A percentile compares a stretch with the other conserved stretches of the same genome.
Evolutionary conservation across 257 asterid genomes (phyloP).

Genomic region (Ballota nigra): DNA sequence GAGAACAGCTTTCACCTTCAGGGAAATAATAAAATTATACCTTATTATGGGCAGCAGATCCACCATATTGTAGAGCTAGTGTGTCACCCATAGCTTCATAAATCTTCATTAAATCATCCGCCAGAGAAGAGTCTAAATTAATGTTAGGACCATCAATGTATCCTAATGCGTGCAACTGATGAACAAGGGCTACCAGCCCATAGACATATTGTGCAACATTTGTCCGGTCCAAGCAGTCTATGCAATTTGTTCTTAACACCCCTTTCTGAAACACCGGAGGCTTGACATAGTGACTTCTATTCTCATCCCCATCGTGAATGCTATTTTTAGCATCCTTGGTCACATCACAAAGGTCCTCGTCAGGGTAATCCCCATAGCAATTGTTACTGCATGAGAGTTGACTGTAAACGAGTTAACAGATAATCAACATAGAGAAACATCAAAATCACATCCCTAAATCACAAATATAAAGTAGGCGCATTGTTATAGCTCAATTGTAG

Average conservation of each 20-base stretch:
- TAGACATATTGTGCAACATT: slow-evolving; percentile 91
- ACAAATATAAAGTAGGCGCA: not conserved
- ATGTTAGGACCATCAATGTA: slow-evolving; percentile 45
- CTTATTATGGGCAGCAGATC: slow-evolving; percentile 98
- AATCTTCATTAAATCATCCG: slow-evolving; percentile 72
- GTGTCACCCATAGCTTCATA: slow-evolving; percentile 97
- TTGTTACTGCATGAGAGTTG: slow-evolving; percentile 37
- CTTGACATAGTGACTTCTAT: slow-evolving; percentile 31
- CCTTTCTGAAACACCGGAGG: slow-evolving; percentile 72
- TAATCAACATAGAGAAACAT: not conserved
- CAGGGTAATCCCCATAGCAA: slow-evolving; percentile 35
- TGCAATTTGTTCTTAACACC: slow-evolving; percentile 89
- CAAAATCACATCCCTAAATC: not conserved
- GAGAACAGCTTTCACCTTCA: not conserved
- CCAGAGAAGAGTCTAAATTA: slow-evolving; percentile 58
- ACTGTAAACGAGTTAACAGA: slow-evolving; percentile 26
- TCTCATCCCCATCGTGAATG: slow-evolving; percentile 20
- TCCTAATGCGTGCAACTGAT: slow-evolving; percentile 78
- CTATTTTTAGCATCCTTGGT: slow-evolving; percentile 23
- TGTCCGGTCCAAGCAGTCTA: slow-evolving; percentile 96
- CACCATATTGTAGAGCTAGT: slow-evolving; percentile 93
- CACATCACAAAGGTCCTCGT: slow-evolving; percentile 28
- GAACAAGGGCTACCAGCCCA: slow-evolving; percentile 84
- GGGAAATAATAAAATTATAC: slow-evolving; percentile 32
- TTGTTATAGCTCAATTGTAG: not conserved